These are phyloP conservation scores for Aspergillus steynii DNA, from an alignment of 495 filamentous ascomycete species.

Conservation along the genomic window DNA sequence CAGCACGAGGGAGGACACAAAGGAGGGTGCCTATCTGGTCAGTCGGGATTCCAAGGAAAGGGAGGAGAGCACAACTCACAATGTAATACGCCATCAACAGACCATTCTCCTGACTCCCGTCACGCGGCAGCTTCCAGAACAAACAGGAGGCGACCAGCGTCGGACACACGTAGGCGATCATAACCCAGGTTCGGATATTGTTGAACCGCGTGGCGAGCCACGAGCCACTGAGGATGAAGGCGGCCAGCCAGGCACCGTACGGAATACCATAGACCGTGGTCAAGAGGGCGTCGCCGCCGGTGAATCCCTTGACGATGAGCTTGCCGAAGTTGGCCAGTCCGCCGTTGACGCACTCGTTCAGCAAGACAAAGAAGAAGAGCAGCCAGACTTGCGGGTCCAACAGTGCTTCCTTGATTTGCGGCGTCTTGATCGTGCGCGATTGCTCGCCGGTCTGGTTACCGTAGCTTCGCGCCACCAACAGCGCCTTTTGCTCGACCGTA, in stretches of 20 bases:
- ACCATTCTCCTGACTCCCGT: conserved; percentile 29
- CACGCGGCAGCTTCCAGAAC: conserved; percentile 35
- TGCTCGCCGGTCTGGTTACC: conserved; percentile 42
- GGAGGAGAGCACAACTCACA: neutral
- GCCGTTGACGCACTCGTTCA: conserved; percentile 42
- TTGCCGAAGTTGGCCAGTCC: conserved; percentile 40
- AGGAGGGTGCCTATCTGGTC: conserved; percentile 33
- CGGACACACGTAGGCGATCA: conserved; percentile 37
- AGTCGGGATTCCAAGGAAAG: neutral
- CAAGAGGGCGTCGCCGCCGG: conserved; percentile 24
- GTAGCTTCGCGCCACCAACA: conserved; percentile 38
- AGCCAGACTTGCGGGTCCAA: conserved; percentile 45
- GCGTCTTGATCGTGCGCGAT: conserved; percentile 44
- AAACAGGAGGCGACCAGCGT: conserved; percentile 36
- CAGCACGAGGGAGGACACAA: conserved; percentile 40
- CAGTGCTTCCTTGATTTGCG: conserved; percentile 47
- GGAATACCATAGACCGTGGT: conserved; percentile 41
- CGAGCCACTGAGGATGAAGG: conserved; percentile 36
- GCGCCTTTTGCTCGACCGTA: conserved; percentile 38
- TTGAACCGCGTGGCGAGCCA: conserved; percentile 33
- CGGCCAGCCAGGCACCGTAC: conserved; percentile 39
- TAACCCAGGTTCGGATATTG: conserved; percentile 36
- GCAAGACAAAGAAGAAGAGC: conserved; percentile 32
- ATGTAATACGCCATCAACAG: conserved; percentile 45
- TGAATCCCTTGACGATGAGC: conserved; percentile 41